Conservation (phyloP, 768 basidiomycete genomes). For the Cytidiella melzeri region DNA sequence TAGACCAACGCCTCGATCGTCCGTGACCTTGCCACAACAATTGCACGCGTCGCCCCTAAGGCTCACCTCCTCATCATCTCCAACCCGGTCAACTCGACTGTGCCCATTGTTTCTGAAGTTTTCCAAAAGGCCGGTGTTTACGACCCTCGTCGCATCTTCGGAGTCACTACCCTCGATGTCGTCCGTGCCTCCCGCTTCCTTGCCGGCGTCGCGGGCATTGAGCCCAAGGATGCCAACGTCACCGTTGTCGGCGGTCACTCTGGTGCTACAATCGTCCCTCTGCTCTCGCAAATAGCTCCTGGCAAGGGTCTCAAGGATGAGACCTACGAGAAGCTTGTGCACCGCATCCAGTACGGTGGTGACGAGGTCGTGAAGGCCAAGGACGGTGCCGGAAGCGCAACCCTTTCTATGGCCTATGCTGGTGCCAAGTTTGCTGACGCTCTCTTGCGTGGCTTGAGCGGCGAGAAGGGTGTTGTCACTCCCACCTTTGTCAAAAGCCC, state of each 20-base stretch:
- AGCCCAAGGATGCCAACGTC: conserved; percentile 63
- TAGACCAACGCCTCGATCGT: conserved; percentile 98
- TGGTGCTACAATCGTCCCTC: conserved; percentile 94
- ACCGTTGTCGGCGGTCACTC: conserved; percentile 95
- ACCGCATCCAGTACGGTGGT: conserved; percentile 96
- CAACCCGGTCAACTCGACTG: conserved; percentile 98
- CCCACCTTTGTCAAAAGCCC: conserved; percentile 90
- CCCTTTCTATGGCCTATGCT: conserved; percentile 74
- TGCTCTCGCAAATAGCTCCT: conserved; percentile 75
- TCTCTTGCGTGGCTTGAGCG: conserved; percentile 55
- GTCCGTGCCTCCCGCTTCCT: conserved; percentile 94
- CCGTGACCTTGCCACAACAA: conserved; percentile 86
- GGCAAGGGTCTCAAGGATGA: conserved; percentile 76
- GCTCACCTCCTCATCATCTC: conserved; percentile 97
- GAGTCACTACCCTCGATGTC: conserved; percentile 97
- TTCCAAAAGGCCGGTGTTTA: conserved; percentile 90
- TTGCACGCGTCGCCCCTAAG: conserved; percentile 79
- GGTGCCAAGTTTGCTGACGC: conserved; percentile 64
- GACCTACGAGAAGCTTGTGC: conserved; percentile 68
- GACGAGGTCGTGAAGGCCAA: conserved; percentile 99
- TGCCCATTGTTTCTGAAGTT: conserved; percentile 91
- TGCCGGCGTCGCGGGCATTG: conserved; percentile 54
- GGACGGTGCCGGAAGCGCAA: conserved; percentile 76
- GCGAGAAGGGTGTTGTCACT: conserved; percentile 64
- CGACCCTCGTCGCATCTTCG: conserved; percentile 85